phyloP scores from a whole-genome alignment of 1,284 basidiomycete species.

The Tilletiaria anomala region DNA sequence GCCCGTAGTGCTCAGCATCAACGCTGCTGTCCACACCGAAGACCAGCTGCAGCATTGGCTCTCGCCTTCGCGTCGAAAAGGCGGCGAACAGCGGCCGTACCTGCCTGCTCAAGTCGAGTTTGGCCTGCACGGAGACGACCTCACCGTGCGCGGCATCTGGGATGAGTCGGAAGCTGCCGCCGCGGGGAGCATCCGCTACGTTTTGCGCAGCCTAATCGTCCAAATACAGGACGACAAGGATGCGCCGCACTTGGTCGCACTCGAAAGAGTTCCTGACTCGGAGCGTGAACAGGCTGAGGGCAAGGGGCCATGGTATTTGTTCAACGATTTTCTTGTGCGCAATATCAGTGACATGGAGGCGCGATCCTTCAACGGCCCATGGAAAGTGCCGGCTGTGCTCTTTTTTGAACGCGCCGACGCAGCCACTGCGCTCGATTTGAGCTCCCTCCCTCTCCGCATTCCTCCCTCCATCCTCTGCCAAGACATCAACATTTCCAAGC shows the following conservation, averaged over 20 bases:
- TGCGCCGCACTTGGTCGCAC: conserved; percentile 72
- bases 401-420: conserved; percentile 59
- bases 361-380: conserved; percentile 61
- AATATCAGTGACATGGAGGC: conserved; percentile 74
- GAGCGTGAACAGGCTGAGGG: not conserved
- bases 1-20: conserved; percentile 75
- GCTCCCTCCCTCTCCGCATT: conserved; percentile 47
- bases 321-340: conserved; percentile 89
- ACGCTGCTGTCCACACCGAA: conserved; percentile 63
- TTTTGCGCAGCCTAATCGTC: conserved; percentile 51
- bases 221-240: conserved; percentile 66
- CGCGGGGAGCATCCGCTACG: not conserved
- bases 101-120: too few relatives aligned
- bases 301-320: conserved; percentile 67
- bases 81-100: conserved; percentile 5
- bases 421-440: conserved; percentile 52
- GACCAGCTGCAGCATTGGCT: conserved; percentile 66
- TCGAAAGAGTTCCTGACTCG: conserved; percentile 62
- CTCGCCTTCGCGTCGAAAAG: conserved; percentile 47
- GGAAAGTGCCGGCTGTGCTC: conserved; percentile 88
- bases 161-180: too few relatives aligned
- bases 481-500: conserved; percentile 61
- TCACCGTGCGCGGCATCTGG: too few relatives aligned
- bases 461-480: conserved; percentile 53
- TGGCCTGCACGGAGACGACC: too few relatives aligned